Evolutionary conservation across 768 basidiomycete species (phyloP).

Genomic region (Nidula microcarpa): DNA sequence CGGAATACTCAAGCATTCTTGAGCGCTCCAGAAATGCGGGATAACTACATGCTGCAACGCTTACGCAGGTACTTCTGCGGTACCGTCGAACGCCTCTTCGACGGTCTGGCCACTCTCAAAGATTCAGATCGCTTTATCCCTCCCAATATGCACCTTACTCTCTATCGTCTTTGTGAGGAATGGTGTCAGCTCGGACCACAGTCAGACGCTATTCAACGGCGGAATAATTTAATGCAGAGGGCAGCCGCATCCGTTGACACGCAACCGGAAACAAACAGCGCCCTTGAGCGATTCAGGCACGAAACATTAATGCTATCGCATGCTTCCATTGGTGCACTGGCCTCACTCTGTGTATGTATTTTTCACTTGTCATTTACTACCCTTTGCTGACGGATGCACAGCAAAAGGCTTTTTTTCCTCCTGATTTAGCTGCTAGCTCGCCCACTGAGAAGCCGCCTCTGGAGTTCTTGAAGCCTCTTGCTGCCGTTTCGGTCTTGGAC

Average conservation of each 20-base stretch:
- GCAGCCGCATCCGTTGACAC: conserved; percentile 57
- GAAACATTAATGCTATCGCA: conserved; percentile 73
- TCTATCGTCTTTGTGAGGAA: conserved; percentile 87
- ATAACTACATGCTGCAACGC: conserved; percentile 74
- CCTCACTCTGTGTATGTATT: conserved; percentile 79
- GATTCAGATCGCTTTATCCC: conserved; percentile 78
- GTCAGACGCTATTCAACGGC: conserved; percentile 66
- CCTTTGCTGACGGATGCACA: conserved; percentile 22
- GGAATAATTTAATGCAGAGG: conserved; percentile 68
- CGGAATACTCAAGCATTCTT: conserved; percentile 79
- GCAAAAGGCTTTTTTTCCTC: conserved; percentile 77
- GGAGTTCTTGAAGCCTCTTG: conserved; percentile 53
- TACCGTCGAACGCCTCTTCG: conserved; percentile 81
- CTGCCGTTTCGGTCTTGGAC: conserved; percentile 51
- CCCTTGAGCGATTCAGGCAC: conserved; percentile 57
- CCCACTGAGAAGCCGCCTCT: conserved; percentile 54
- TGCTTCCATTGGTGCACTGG: conserved; percentile 83
- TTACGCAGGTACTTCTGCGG: conserved; percentile 91
- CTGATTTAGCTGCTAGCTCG: conserved; percentile 54
- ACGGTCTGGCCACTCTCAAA: conserved; percentile 64
- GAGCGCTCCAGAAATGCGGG: conserved; percentile 65
- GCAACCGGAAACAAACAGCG: conserved; percentile 45
- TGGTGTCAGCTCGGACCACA: conserved; percentile 89
- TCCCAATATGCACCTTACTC: conserved; percentile 66
- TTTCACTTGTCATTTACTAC: not conserved